A percentile compares a stretch with the other conserved stretches of the same genome.
Conservation (phyloP, 129 eudicot genomes). For the Cynara cardunculus region DNA sequence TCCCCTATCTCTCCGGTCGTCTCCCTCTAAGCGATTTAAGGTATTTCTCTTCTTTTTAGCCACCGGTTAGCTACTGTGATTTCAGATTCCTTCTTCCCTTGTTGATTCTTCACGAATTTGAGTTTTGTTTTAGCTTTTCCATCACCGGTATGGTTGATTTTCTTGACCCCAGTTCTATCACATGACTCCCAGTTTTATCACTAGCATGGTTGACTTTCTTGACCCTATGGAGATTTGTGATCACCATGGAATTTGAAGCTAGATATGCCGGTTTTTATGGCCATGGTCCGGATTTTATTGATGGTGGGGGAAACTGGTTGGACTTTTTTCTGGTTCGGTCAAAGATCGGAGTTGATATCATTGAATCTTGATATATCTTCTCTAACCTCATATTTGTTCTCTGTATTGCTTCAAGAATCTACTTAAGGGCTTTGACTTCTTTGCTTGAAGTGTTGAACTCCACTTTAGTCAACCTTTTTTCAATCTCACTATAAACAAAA, state of each 20-base stretch:
- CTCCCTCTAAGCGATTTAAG: too few species aligned
- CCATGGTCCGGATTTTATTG: conserved; percentile 22
- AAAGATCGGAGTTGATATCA: not conserved
- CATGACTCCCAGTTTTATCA: conserved; percentile 12
- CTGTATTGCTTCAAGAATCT: conserved; percentile 86
- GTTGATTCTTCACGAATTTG: too few species aligned
- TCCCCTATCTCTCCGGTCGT: too few species aligned
- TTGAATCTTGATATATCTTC: conserved; percentile 3
- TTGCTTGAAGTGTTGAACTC: conserved; percentile 84
- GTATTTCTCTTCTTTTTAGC: too few species aligned
- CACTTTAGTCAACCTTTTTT: conserved; percentile 63
- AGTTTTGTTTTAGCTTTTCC: too few species aligned
- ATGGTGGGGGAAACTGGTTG: conserved; percentile 19
- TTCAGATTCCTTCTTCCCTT: too few species aligned
- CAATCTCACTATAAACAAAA: conserved; percentile 70
- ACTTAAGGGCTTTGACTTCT: conserved; percentile 94
- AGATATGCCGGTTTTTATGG: conserved; percentile 32
- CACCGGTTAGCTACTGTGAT: too few species aligned
- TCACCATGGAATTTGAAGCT: conserved; percentile 27
- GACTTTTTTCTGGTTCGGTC: too few species aligned
- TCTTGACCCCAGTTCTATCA: too few species aligned
- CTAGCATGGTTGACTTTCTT: conserved; percentile 30
- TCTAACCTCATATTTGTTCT: conserved; percentile 47
- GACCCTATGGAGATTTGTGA: conserved; percentile 27
- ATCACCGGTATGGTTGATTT: too few species aligned